Evolutionary conservation across 75 land plant genomes (phyloP).

Genomic region (Pinus albicaulis): DNA sequence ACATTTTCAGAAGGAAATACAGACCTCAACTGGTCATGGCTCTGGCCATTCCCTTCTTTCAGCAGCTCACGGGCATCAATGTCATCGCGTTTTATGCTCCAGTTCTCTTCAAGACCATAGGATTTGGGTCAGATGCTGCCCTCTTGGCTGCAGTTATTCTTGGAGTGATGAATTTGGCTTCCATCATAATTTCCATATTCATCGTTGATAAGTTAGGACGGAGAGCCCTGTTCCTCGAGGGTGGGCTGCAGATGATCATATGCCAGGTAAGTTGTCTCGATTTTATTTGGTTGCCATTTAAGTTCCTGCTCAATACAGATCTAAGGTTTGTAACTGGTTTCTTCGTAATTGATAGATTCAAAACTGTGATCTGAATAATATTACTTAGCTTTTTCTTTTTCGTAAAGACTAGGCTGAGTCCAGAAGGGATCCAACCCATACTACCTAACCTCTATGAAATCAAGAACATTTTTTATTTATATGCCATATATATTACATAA

Average conservation of each 20-base stretch:
- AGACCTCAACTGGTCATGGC: constrained; percentile 65
- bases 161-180: constrained; percentile 46
- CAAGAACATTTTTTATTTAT: too few species aligned
- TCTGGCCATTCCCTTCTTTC: constrained; percentile 45
- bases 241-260: constrained; percentile 55
- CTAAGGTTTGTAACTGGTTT: too few species aligned
- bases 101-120: constrained; percentile 48
- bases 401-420: too few species aligned
- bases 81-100: constrained; percentile 75
- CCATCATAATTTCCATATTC: constrained; percentile 53
- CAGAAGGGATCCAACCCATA: too few species aligned
- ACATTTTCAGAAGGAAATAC: constrained; percentile 40
- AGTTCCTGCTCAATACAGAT: too few species aligned
- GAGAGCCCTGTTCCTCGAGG: constrained; percentile 45
- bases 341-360: too few species aligned
- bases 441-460: too few species aligned
- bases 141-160: constrained; percentile 55
- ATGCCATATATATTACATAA: too few species aligned
- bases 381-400: too few species aligned
- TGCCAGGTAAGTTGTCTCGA: constrained; percentile 33
- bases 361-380: too few species aligned
- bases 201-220: constrained; percentile 43
- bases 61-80: constrained; percentile 60
- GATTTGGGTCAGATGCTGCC: constrained; percentile 45
- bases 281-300: too few species aligned